These are phyloP conservation scores for Emiliania huxleyi DNA, from an alignment of 78 protist species.

Conservation along the genomic window DNA sequence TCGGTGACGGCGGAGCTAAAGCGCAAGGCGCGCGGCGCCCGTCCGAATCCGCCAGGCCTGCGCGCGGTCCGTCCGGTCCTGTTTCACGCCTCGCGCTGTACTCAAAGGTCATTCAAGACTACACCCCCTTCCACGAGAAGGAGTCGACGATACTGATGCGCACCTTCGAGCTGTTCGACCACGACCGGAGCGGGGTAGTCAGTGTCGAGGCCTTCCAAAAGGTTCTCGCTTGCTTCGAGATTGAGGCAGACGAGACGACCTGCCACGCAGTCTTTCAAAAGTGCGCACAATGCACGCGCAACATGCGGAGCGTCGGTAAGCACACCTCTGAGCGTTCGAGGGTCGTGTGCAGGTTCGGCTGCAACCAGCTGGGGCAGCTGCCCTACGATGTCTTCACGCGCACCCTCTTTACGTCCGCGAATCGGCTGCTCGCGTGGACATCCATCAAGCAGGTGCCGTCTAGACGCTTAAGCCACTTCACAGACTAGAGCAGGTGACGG, in stretches of 20 bases:
- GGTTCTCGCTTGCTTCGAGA: background rate
- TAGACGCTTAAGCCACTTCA: too few relatives aligned
- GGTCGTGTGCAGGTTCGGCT: background rate
- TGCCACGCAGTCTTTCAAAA: background rate
- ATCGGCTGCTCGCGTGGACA: constrained; percentile 17
- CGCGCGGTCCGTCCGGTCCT: background rate
- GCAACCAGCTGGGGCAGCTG: background rate
- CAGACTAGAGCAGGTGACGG: too few relatives aligned
- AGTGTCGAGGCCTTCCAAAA: background rate
- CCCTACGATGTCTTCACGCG: background rate
- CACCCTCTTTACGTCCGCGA: background rate
- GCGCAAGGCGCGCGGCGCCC: too few relatives aligned
- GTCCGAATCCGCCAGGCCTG: background rate
- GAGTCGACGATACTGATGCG: background rate
- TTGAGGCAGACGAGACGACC: background rate
- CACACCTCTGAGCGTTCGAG: background rate
- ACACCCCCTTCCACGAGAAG: background rate
- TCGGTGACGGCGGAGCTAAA: too few relatives aligned
- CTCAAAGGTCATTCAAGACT: background rate
- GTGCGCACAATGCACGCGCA: background rate
- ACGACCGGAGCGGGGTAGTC: background rate
- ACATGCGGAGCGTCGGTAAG: background rate
- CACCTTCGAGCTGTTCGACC: background rate
- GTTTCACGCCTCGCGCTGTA: too few relatives aligned
- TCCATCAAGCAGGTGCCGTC: too few relatives aligned